Conservation (phyloP, 2,329 filamentous ascomycete genomes). For the Cladosporium sp. region DNA sequence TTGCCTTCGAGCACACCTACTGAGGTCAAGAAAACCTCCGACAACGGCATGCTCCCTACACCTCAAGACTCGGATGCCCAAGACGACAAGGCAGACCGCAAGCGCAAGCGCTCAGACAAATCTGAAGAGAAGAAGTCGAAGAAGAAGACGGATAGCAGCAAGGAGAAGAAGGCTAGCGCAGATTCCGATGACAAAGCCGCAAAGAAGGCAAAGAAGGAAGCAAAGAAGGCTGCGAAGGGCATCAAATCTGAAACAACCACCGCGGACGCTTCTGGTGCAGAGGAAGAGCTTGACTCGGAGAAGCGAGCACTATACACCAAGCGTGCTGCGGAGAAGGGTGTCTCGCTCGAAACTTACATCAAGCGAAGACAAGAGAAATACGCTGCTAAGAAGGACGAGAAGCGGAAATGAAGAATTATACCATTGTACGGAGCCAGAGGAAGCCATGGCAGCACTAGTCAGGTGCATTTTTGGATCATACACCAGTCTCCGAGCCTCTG, state of each 20-base stretch:
- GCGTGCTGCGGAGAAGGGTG: slow-evolving; percentile 42
- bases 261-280: slow-evolving; percentile 20
- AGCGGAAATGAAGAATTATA: slow-evolving; percentile 10
- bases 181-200: slow-evolving; percentile 5
- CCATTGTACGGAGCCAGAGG: neutral
- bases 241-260: slow-evolving; percentile 16
- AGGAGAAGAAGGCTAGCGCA: slow-evolving; percentile 22
- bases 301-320: slow-evolving; percentile 38
- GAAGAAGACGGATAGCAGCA: slow-evolving; percentile 22
- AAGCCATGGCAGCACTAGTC: neutral
- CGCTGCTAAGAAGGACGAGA: slow-evolving; percentile 25
- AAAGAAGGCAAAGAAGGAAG: slow-evolving; percentile 26
- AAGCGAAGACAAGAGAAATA: slow-evolving; percentile 28
- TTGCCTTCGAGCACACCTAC: slow-evolving; percentile 14
- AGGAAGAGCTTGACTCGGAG: slow-evolving; percentile 28
- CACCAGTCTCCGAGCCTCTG: neutral
- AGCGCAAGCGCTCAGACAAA: slow-evolving; percentile 13
- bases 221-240: slow-evolving; percentile 26
- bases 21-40: neutral
- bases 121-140: slow-evolving; percentile 21
- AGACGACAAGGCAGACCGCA: slow-evolving; percentile 11
- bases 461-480: neutral
- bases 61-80: slow-evolving; percentile 15
- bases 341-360: slow-evolving; percentile 41
- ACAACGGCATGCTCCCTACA: slow-evolving; percentile 10